Conservation (phyloP, 1,139 yeast genomes). For the Pichia sp. region DNA sequence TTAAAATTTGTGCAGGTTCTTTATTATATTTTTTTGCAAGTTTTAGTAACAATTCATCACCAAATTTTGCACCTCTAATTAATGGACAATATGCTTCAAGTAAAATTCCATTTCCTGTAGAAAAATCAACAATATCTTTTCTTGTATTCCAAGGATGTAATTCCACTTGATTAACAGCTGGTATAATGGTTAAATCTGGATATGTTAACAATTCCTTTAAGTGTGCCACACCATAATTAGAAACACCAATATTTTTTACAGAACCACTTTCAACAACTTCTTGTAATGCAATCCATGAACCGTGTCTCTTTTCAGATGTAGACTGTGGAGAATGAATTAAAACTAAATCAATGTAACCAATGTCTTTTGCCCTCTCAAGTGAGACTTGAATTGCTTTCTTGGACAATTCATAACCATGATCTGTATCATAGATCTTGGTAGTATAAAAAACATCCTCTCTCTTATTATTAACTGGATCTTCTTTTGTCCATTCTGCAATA, state of each 20-base stretch:
- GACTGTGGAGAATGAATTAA: constrained; percentile 38
- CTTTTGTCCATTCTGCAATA: constrained; percentile 41
- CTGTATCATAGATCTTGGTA: constrained; percentile 34
- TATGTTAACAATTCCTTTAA: constrained; percentile 34
- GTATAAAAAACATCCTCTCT: constrained; percentile 32
- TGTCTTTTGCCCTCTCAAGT: constrained; percentile 36
- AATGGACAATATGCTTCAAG: constrained; percentile 56
- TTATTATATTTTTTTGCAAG: constrained; percentile 35
- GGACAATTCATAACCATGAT: constrained; percentile 38
- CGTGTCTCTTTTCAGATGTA: constrained; percentile 33
- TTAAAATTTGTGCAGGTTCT: constrained; percentile 38
- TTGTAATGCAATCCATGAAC: constrained; percentile 41
- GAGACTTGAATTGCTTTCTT: constrained; percentile 32
- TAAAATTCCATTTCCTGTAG: constrained; percentile 31
- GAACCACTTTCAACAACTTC: constrained; percentile 33
- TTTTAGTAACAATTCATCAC: constrained; percentile 42
- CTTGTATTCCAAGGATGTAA: constrained; percentile 46
- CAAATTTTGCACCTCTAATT: constrained; percentile 41
- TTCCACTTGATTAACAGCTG: constrained; percentile 48
- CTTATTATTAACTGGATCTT: constrained; percentile 35
- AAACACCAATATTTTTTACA: constrained; percentile 37
- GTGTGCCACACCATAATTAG: constrained; percentile 38
- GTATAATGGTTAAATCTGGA: constrained; percentile 35
- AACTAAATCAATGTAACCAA: constrained; percentile 39
- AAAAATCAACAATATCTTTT: constrained; percentile 34